Base-by-base conservation (phyloP, 768 basidiomycete genomes). In the Kwoniella dendrophila region DNA sequence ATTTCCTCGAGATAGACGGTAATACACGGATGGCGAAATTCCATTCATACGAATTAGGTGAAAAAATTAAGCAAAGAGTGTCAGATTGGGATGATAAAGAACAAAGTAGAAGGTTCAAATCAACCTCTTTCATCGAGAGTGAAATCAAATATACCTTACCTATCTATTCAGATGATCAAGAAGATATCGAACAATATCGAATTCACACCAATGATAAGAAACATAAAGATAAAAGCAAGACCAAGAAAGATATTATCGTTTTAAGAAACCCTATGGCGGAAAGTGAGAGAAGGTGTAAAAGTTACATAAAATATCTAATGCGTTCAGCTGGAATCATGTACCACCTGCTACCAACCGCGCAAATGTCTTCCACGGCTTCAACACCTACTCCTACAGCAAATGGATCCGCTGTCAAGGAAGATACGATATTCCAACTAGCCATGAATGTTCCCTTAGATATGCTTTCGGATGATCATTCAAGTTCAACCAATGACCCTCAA, bases 1-100 rank as follows among this genome's bases (percentile, higher is more conserved):
- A 71, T 12, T 78, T 81, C 26, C 58, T 82, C 18, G 71, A 80
- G 14, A 75, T 81, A 33, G 76, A 81, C 56, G 77, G 78, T 0
- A 50, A 40, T 36, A 66, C 57, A 58, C 62, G 82, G 43, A 81
- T 81, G 75, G 41, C 55, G 18, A 56, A 62, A 1, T 82, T 82
- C 57, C 53, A 59, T 7, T 22, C 33, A 16, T 79, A 75, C 41
- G 59, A 69, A 1, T 62, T 80, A 24, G 78, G 79, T 22, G 52
- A 64, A 2, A 56, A 59, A 20, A 54, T 74, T 10, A 55, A 56
- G 3, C 33, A 41, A 38, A 26, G 71, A 24, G 33, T 67, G 32
- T 32, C 52, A 38, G 27, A 66, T 53, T 68, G 59, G 33, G 38
- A 58, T 40, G 52, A 26, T 8, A 41, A 57, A 20, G 34, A 48